Base-by-base conservation (phyloP, 768 basidiomycete species). In the Trametopsis cervina region DNA sequence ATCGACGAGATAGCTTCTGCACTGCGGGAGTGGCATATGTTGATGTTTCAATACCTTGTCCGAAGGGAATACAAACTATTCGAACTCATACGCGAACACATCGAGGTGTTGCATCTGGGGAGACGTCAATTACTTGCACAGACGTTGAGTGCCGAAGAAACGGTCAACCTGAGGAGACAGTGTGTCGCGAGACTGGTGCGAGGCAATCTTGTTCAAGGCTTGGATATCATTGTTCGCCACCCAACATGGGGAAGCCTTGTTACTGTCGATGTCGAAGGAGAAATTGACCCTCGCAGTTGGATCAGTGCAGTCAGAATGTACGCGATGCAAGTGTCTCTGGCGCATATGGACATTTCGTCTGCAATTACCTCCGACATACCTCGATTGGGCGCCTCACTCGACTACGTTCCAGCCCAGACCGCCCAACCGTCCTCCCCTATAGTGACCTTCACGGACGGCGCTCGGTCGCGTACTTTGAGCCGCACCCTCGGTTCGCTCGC, bases 1-100 rank as follows among this genome's bases (percentile, higher is more conserved):
- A 81, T 98, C 43, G 95, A 98, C 66, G 95, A 98, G 70, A 95
- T 98, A 55, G 90, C 95, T 0, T 95, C 91, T 6, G 94, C 95
- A 0, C 69, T 98, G 38, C 82, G 95, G 33, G 95, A 98, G 77
- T 98, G 94, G 93, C 87, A 95, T 59, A 78, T 80, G 27, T 71
- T 92, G 44, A 85, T 97, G 77, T 93, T 91, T 60, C 85, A 85
- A 53, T 93, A 96, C 63, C 83, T 98, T 36, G 84, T 87, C 7
- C 75, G 81, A 39, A 79, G 93, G 46, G 89, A 97, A 58, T 98
- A 98, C 69, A 78, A 78, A 36, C 78, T 93, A 17, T 98, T 98
- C 66, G 79, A 85, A 51, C 72, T 79, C 6, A 90, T 98, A 46
- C 80, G 81, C 49, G 84, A 85, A 44, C 91, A 95, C 58, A 89